These are phyloP conservation scores for Senna siamea DNA, from an alignment of 306 rosid species.

Conservation along the genomic window DNA sequence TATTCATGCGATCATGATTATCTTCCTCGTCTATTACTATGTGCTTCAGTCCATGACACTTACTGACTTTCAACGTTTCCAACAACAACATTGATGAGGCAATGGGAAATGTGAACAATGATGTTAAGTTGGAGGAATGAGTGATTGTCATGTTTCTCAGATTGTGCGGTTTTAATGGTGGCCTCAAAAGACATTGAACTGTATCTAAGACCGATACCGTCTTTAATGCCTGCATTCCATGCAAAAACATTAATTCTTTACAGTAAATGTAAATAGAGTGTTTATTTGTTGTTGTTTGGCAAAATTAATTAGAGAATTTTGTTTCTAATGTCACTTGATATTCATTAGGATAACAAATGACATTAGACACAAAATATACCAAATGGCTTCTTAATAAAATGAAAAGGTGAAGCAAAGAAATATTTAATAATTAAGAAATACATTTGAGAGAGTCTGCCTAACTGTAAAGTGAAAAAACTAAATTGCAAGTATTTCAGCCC, in stretches of 20 bases:
- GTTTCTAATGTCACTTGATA: no score
- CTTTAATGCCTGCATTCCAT: neutral
- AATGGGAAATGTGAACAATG: constrained; percentile 14
- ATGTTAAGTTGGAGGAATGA: neutral
- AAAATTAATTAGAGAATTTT: no score
- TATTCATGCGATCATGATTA: neutral
- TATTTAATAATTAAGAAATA: no score
- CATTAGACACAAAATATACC: no score
- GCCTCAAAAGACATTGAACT: neutral
- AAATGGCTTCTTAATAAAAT: no score
- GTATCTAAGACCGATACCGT: constrained; percentile 5
- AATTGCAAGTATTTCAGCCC: no score
- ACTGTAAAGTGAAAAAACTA: no score
- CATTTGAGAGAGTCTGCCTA: no score
- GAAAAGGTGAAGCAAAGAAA: no score
- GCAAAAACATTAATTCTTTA: neutral
- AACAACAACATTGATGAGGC: constrained; percentile 12
- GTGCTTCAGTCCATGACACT: neutral
- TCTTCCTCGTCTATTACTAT: neutral
- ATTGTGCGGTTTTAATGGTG: neutral
- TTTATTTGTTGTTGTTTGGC: neutral
- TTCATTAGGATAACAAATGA: no score
- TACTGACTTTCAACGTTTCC: neutral
- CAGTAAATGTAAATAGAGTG: no score
- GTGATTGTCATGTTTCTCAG: neutral